Evolutionary conservation across 1,139 yeast genomes (phyloP).

Genomic region (Debaryomyces fabryi): DNA sequence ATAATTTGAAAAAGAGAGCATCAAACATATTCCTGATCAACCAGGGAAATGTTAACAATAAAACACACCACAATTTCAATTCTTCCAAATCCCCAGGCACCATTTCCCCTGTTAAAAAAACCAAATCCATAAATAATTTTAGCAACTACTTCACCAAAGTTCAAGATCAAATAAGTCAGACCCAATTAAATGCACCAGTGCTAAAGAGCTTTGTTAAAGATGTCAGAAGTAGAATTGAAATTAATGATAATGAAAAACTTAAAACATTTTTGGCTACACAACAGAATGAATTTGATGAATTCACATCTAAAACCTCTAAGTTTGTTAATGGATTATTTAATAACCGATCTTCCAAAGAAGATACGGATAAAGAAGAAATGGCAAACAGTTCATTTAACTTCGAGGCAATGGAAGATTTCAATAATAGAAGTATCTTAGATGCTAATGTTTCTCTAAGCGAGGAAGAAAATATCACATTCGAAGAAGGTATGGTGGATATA

Average conservation of each 20-base stretch:
- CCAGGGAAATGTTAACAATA: constrained; percentile 1
- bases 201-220: constrained; percentile 16
- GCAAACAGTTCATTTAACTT: constrained; percentile 31
- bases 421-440: constrained; percentile 9
- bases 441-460: constrained; percentile 11
- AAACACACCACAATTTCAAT: constrained; percentile 7
- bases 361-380: constrained; percentile 15
- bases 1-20: constrained; percentile 23
- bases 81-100: constrained; percentile 11
- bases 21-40: constrained; percentile 22
- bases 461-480: constrained; percentile 13
- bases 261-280: constrained; percentile 14
- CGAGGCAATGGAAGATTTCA: constrained; percentile 18
- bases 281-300: constrained; percentile 24
- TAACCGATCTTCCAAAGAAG: constrained; percentile 20
- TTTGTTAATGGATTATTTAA: constrained; percentile 23
- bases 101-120: background rate
- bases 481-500: constrained; percentile 23
- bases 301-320: constrained; percentile 26
- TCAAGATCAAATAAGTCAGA: constrained; percentile 14
- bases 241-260: constrained; percentile 10
- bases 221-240: constrained; percentile 18
- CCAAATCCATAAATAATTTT: constrained; percentile 8
- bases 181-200: constrained; percentile 4
- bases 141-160: constrained; percentile 13